Evolutionary conservation across 495 filamentous ascomycete species (phyloP).

Genomic region (Bacidia gigantensis): DNA sequence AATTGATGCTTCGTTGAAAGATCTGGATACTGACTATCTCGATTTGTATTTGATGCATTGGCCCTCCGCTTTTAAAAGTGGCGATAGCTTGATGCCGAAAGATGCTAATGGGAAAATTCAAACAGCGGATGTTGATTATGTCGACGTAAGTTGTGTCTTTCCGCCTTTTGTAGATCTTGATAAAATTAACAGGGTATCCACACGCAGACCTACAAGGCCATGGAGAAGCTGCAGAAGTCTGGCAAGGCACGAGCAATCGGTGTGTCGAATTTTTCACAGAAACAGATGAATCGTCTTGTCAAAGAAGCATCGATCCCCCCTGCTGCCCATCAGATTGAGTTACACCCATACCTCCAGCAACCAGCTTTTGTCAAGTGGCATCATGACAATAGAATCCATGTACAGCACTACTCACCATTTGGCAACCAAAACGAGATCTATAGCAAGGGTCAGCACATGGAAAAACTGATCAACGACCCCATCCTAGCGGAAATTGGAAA

Average conservation of each 20-base stretch:
- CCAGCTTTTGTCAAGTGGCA: constrained; percentile 38
- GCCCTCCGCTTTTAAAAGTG: constrained; percentile 37
- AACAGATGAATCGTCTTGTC: constrained; percentile 54
- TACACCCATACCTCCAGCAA: constrained; percentile 47
- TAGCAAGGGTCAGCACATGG: constrained; percentile 30
- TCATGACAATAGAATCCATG: constrained; percentile 38
- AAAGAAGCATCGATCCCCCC: constrained; percentile 44
- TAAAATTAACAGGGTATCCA: no score
- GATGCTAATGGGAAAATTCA: constrained; percentile 31
- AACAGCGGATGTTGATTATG: constrained; percentile 31
- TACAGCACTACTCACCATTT: constrained; percentile 54
- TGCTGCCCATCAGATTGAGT: constrained; percentile 53
- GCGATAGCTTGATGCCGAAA: constrained; percentile 24
- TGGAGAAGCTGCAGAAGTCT: constrained; percentile 44
- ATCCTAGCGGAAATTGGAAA: constrained; percentile 45
- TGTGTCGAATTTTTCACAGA: constrained; percentile 61
- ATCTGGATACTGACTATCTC: constrained; percentile 50
- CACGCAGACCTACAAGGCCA: constrained; percentile 42
- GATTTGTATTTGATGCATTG: constrained; percentile 64
- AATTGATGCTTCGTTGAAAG: constrained; percentile 44
- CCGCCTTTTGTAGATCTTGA: no score
- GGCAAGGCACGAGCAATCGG: constrained; percentile 55
- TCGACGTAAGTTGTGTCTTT: constrained; percentile 26
- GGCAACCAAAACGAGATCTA: constrained; percentile 60
- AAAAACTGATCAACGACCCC: constrained; percentile 47